Evolutionary conservation across 2,329 filamentous ascomycete genomes (phyloP).

Genomic region (Xylaria sp.): DNA sequence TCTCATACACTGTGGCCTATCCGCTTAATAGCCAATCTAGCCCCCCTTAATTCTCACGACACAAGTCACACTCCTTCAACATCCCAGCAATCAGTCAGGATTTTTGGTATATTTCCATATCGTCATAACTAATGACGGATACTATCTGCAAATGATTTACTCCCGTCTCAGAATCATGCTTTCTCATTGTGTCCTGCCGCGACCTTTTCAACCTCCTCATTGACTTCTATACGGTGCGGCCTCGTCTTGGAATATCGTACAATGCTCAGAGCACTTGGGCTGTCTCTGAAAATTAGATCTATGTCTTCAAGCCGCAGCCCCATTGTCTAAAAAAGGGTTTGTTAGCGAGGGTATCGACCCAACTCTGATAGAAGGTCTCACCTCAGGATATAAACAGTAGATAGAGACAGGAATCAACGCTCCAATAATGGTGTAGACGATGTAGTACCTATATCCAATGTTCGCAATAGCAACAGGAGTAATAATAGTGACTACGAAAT

Average conservation of each 20-base stretch:
- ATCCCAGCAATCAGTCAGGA: too few species aligned
- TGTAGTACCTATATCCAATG: constrained; percentile 1
- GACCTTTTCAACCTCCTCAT: background rate
- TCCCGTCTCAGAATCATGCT: background rate
- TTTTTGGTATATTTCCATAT: too few species aligned
- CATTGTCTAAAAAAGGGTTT: background rate
- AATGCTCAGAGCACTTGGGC: background rate
- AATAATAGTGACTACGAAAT: background rate
- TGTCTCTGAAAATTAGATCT: constrained; percentile 1
- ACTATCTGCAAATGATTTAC: background rate
- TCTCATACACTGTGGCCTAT: too few species aligned
- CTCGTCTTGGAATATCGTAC: background rate
- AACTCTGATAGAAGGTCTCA: background rate
- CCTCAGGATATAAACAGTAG: background rate
- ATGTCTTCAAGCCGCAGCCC: background rate
- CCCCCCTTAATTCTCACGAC: too few species aligned
- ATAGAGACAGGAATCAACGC: background rate
- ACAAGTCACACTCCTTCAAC: too few species aligned
- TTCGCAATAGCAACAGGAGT: background rate
- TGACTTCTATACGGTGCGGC: background rate
- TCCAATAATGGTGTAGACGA: background rate
- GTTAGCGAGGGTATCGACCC: background rate
- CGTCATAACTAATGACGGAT: background rate
- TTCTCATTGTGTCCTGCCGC: background rate
- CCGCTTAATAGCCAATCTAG: too few species aligned